Percentiles rank a stretch among this genome's conserved stretches.
These are phyloP conservation scores for Vitis rotundifolia DNA, from an alignment of 164 flowering plant species.

Conservation along the genomic window DNA sequence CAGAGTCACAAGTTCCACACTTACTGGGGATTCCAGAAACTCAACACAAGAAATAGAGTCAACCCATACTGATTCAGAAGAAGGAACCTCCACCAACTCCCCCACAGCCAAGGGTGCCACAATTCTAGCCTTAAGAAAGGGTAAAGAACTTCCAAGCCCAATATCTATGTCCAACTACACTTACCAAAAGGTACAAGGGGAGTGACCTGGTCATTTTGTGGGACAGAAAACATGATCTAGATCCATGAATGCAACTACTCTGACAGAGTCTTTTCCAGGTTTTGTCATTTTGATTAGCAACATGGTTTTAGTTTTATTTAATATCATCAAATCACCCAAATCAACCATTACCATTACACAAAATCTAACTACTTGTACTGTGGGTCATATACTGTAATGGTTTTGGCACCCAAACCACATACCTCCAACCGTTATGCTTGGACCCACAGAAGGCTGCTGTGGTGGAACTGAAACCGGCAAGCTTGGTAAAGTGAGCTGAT, in stretches of 20 bases:
- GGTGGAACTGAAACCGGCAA: constrained; percentile 46
- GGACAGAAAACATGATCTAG: too few species aligned
- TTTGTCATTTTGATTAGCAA: background rate
- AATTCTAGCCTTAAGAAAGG: too few species aligned
- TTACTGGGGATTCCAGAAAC: too few species aligned
- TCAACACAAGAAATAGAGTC: too few species aligned
- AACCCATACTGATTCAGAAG: too few species aligned
- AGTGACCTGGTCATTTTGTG: too few species aligned
- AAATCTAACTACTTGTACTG: background rate
- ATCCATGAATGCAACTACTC: background rate
- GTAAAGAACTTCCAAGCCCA: too few species aligned
- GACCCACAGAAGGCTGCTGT: constrained; percentile 45
- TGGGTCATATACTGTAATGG: background rate
- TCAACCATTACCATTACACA: background rate
- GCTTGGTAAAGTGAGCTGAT: constrained; percentile 49
- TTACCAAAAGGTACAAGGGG: too few species aligned
- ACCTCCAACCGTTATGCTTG: constrained; percentile 58
- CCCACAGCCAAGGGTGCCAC: too few species aligned
- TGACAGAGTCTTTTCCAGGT: background rate
- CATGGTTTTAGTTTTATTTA: background rate
- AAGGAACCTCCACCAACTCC: too few species aligned
- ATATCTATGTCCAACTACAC: too few species aligned
- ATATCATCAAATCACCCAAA: background rate
- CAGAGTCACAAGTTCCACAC: too few species aligned
- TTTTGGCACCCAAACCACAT: constrained; percentile 4